Conservation (phyloP, 805 yeast species). For the Ogataea ganodermae region DNA sequence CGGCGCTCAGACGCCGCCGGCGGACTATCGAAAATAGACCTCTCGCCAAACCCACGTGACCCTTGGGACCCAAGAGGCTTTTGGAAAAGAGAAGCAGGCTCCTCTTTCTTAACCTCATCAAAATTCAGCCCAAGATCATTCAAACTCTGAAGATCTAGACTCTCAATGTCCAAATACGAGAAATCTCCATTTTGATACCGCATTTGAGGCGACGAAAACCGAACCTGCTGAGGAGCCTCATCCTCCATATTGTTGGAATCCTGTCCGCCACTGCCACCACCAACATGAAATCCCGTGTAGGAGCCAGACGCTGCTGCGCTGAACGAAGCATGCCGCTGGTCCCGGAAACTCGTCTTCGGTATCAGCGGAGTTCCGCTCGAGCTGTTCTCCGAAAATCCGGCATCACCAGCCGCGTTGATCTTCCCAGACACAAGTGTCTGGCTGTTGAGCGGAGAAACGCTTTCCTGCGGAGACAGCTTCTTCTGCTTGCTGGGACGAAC, state of each 20-base stretch:
- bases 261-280: slow-evolving; percentile 6
- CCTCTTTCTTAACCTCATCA: slow-evolving; percentile 7
- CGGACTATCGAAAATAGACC: slow-evolving; percentile 3
- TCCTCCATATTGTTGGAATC: slow-evolving; percentile 18
- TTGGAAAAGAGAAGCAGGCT: slow-evolving; percentile 14
- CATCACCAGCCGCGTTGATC: background rate
- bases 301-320: slow-evolving; percentile 64
- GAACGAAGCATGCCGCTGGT: slow-evolving; percentile 57
- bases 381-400: background rate
- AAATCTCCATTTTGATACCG: slow-evolving; percentile 34
- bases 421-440: slow-evolving; percentile 2
- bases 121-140: slow-evolving; percentile 27
- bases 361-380: background rate
- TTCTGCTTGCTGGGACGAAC: slow-evolving; percentile 17
- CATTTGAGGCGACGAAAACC: slow-evolving; percentile 78
- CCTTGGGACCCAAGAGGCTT: slow-evolving; percentile 9
- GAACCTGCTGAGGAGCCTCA: slow-evolving; percentile 68
- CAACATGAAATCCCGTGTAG: slow-evolving; percentile 45
- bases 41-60: slow-evolving; percentile 11
- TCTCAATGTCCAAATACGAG: slow-evolving; percentile 36
- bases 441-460: slow-evolving; percentile 18
- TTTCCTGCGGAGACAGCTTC: slow-evolving; percentile 16
- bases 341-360: slow-evolving; percentile 24
- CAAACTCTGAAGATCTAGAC: slow-evolving; percentile 27
- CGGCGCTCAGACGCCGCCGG: background rate